These are phyloP conservation scores for Neurospora pannonica DNA, from an alignment of 495 filamentous ascomycete genomes.

Conservation along the genomic window DNA sequence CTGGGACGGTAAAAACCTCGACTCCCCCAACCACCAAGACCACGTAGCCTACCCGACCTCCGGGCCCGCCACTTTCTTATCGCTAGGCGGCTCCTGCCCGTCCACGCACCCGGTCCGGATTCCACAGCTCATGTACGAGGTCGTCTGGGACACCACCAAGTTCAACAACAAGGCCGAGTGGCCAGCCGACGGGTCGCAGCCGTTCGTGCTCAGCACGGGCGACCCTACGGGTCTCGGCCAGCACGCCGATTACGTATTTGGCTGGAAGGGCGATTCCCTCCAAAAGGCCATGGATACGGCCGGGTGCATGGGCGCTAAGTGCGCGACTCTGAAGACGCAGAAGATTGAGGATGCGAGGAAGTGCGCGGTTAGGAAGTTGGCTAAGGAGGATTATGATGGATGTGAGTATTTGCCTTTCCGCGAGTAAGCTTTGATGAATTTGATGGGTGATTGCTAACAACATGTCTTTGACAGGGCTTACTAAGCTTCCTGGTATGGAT, in stretches of 20 bases:
- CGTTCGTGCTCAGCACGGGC: slow-evolving; percentile 38
- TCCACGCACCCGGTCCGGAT: slow-evolving; percentile 38
- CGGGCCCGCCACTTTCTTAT: slow-evolving; percentile 38
- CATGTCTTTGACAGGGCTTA: slow-evolving; percentile 9
- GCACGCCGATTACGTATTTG: slow-evolving; percentile 44
- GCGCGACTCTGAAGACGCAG: slow-evolving; percentile 30
- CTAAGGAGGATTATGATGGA: slow-evolving; percentile 33
- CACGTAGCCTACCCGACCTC: slow-evolving; percentile 36
- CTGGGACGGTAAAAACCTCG: slow-evolving; percentile 47
- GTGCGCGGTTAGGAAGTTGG: slow-evolving; percentile 31
- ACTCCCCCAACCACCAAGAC: slow-evolving; percentile 43
- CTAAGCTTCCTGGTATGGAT: slow-evolving; percentile 13
- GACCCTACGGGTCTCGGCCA: slow-evolving; percentile 36
- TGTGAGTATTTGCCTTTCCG: slow-evolving; percentile 31
- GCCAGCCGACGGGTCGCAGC: slow-evolving; percentile 38
- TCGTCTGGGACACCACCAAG: slow-evolving; percentile 40
- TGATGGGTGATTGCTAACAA: background rate
- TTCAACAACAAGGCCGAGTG: slow-evolving; percentile 37
- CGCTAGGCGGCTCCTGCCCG: slow-evolving; percentile 35
- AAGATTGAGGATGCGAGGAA: slow-evolving; percentile 18
- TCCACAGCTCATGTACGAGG: slow-evolving; percentile 43
- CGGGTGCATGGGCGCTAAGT: slow-evolving; percentile 32
- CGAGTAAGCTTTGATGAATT: background rate
- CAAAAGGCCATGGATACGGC: slow-evolving; percentile 40
- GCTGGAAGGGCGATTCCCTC: slow-evolving; percentile 37